A percentile compares a stretch with the other conserved stretches of the same genome.
Evolutionary conservation across 805 yeast genomes (phyloP).

Genomic region (Metschnikowia dekortorum): DNA sequence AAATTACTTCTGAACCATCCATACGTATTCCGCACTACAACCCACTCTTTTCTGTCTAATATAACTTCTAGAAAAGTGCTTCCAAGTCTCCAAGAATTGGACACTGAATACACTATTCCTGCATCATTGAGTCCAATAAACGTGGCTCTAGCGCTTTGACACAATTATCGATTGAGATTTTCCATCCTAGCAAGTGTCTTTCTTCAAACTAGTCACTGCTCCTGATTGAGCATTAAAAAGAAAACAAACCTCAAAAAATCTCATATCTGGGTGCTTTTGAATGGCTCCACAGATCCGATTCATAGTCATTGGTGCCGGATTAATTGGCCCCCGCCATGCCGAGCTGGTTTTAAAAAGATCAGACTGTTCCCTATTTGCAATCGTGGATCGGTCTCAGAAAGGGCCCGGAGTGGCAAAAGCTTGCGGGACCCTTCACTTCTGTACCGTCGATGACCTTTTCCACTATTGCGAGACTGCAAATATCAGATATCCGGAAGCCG

Average conservation of each 20-base stretch:
- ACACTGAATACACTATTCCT: not conserved
- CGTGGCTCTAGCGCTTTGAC: not conserved
- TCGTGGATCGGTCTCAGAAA: constrained; percentile 23
- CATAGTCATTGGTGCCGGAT: constrained; percentile 25
- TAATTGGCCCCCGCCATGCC: constrained; percentile 28
- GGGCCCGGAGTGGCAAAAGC: constrained; percentile 18
- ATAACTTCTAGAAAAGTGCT: not conserved
- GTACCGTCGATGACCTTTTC: constrained; percentile 18
- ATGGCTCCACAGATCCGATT: constrained; percentile 5
- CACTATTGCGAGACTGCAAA: constrained; percentile 14
- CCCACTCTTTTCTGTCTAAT: not conserved
- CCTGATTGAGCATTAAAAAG: not conserved
- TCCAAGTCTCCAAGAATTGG: not conserved
- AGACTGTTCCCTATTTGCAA: constrained; percentile 21
- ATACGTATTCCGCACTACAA: not conserved
- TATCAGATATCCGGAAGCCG: constrained; percentile 33
- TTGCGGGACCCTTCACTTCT: constrained; percentile 18
- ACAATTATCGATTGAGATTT: not conserved
- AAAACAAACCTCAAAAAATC: too few species aligned
- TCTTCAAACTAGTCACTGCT: not conserved
- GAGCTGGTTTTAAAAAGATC: constrained; percentile 18
- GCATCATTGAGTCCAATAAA: not conserved
- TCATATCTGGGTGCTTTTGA: not conserved
- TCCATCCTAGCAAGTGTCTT: not conserved
- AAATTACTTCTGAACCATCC: not conserved